Conservation (phyloP, 2,329 filamentous ascomycete genomes). For the Sarocladium kiliense region DNA sequence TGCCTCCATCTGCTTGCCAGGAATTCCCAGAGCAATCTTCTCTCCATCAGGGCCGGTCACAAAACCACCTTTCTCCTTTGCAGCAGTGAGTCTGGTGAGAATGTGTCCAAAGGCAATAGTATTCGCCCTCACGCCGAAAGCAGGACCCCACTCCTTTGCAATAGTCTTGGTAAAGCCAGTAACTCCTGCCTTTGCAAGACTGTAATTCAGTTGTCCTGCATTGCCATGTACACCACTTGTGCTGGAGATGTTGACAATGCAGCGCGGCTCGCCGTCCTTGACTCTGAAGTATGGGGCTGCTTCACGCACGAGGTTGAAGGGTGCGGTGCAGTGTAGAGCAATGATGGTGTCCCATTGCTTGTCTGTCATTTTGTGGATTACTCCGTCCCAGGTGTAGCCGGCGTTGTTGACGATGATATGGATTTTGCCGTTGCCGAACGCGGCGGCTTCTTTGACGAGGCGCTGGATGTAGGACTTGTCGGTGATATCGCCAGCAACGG, state of each 20-base stretch:
- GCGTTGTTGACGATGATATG: slow-evolving; percentile 91
- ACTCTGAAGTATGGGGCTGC: slow-evolving; percentile 85
- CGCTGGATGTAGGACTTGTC: slow-evolving; percentile 63
- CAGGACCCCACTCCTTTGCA: slow-evolving; percentile 85
- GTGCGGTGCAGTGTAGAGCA: slow-evolving; percentile 75
- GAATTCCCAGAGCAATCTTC: slow-evolving; percentile 71
- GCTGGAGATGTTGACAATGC: slow-evolving; percentile 78
- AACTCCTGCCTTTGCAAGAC: slow-evolving; percentile 78
- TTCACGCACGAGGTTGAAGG: slow-evolving; percentile 76
- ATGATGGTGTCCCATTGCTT: slow-evolving; percentile 90
- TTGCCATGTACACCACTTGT: slow-evolving; percentile 83
- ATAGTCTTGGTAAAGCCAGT: slow-evolving; percentile 82
- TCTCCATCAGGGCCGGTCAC: slow-evolving; percentile 70
- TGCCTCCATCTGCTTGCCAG: slow-evolving; percentile 48
- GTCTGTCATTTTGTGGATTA: slow-evolving; percentile 88
- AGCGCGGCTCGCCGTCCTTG: slow-evolving; percentile 71
- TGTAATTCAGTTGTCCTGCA: slow-evolving; percentile 87
- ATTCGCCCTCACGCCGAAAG: slow-evolving; percentile 77
- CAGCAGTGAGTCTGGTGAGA: slow-evolving; percentile 71
- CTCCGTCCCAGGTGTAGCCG: slow-evolving; percentile 88
- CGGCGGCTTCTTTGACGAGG: slow-evolving; percentile 70
- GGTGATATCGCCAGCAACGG: slow-evolving; percentile 72
- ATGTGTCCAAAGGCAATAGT: slow-evolving; percentile 83
- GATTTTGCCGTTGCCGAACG: slow-evolving; percentile 81
- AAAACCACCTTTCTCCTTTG: slow-evolving; percentile 80